phyloP scores from a whole-genome alignment of 2,329 filamentous ascomycete genomes.

The Neopestalotiopsis clavispora region DNA sequence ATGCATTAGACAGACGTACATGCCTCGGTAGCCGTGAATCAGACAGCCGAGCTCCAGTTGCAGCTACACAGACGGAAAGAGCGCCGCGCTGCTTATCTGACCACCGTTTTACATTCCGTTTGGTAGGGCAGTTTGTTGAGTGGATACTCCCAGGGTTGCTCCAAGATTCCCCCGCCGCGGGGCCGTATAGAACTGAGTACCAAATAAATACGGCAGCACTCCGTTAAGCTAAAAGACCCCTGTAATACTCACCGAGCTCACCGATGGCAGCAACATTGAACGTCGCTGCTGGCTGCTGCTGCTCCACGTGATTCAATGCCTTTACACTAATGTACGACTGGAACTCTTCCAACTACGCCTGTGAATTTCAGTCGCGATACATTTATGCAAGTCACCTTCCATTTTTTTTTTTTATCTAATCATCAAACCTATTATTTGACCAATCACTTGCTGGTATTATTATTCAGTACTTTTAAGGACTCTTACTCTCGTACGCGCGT shows the following conservation, averaged over 20 bases:
- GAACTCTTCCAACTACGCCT: background rate
- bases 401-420: background rate
- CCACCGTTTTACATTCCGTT: background rate
- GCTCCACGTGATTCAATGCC: conserved; percentile 6
- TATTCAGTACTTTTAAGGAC: background rate
- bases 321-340: background rate
- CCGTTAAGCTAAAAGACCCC: background rate
- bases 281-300: too few species aligned
- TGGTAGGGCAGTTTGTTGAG: background rate
- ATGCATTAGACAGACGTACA: background rate
- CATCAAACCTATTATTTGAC: background rate
- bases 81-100: background rate
- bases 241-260: conserved; percentile 6
- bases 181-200: background rate
- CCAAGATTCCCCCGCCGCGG: background rate
- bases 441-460: background rate
- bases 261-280: background rate
- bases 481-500: background rate
- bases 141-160: background rate
- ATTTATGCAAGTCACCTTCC: background rate
- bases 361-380: background rate
- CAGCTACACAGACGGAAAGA: background rate
- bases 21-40: conserved; percentile 9
- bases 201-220: background rate
- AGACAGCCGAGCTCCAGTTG: conserved; percentile 1